Evolutionary conservation across 495 filamentous ascomycete genomes (phyloP).

Genomic region (Aspergillus avenaceus): DNA sequence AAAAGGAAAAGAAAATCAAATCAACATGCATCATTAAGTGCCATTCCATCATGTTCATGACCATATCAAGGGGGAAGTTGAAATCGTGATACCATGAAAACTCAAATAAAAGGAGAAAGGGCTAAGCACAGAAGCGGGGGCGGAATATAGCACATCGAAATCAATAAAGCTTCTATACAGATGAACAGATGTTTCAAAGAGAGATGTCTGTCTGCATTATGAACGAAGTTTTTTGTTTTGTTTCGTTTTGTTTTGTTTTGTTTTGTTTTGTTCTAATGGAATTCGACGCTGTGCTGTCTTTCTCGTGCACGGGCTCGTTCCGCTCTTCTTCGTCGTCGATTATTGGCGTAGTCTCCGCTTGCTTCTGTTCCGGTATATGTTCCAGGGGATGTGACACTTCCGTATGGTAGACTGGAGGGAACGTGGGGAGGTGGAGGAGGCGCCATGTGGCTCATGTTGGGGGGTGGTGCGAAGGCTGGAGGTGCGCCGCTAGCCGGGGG

Average conservation of each 20-base stretch:
- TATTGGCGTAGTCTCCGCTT: slow-evolving; percentile 51
- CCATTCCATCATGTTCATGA: not conserved
- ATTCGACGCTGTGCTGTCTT: slow-evolving; percentile 45
- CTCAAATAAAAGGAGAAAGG: not conserved
- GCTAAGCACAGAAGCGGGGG: not conserved
- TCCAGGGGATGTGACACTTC: slow-evolving; percentile 44
- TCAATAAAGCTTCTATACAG: not conserved
- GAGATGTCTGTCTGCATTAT: not conserved
- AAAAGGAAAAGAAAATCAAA: not conserved
- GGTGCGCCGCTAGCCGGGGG: slow-evolving; percentile 27
- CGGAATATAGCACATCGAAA: not conserved
- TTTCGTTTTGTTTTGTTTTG: not conserved
- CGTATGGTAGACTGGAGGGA: slow-evolving; percentile 36
- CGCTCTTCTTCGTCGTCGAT: slow-evolving; percentile 47
- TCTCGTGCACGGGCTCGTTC: slow-evolving; percentile 47
- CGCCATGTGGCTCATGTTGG: slow-evolving; percentile 27
- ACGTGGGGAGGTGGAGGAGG: slow-evolving; percentile 34
- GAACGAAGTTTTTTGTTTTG: not conserved
- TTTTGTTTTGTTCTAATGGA: slow-evolving; percentile 27
- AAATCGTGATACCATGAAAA: not conserved
- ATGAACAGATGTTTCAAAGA: not conserved
- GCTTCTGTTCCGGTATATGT: slow-evolving; percentile 49
- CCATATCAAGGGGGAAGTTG: not conserved
- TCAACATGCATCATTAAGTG: not conserved
- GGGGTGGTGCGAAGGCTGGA: slow-evolving; percentile 29